Conservation (phyloP, 148 eudicot species). For the Camellia lanceoleosa region DNA sequence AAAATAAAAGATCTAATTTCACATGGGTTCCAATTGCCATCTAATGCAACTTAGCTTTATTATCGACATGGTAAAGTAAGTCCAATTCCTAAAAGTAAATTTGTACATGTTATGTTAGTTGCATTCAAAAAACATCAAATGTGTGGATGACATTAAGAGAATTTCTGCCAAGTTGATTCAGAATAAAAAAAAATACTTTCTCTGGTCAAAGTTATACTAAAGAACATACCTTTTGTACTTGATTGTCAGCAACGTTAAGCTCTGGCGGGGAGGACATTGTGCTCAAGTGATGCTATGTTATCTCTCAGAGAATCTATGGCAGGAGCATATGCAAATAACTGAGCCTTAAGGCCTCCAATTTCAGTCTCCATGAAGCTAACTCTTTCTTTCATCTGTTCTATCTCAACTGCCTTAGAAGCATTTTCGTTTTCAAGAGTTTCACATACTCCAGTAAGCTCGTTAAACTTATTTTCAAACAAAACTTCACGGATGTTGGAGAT, state of each 20-base stretch:
- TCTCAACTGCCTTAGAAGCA: slow-evolving; percentile 46
- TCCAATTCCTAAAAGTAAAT: not conserved
- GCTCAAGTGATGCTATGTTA: slow-evolving; percentile 60
- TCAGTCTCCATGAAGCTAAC: slow-evolving; percentile 58
- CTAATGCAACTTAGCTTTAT: not conserved
- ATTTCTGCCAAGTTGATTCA: not conserved
- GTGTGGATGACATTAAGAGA: slow-evolving; percentile 2
- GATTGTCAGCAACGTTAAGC: slow-evolving; percentile 23
- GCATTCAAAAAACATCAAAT: not conserved
- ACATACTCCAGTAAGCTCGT: slow-evolving; percentile 65
- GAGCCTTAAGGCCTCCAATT: slow-evolving; percentile 56
- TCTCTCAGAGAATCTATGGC: slow-evolving; percentile 59
- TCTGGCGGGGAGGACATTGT: slow-evolving; percentile 41
- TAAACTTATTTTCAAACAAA: slow-evolving; percentile 62
- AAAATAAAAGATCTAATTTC: not conserved
- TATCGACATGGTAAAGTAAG: not conserved
- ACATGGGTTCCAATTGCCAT: not conserved
- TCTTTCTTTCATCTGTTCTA: slow-evolving; percentile 58
- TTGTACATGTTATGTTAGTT: not conserved
- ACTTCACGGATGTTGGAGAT: slow-evolving; percentile 64
- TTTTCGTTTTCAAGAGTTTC: slow-evolving; percentile 57
- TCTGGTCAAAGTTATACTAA: not conserved
- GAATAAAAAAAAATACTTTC: not conserved
- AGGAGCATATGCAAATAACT: slow-evolving; percentile 61
- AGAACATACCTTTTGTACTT: slow-evolving; percentile 42